Base-by-base conservation (phyloP, 2,329 filamentous ascomycete genomes). In the Aureobasidium melanogenum region DNA sequence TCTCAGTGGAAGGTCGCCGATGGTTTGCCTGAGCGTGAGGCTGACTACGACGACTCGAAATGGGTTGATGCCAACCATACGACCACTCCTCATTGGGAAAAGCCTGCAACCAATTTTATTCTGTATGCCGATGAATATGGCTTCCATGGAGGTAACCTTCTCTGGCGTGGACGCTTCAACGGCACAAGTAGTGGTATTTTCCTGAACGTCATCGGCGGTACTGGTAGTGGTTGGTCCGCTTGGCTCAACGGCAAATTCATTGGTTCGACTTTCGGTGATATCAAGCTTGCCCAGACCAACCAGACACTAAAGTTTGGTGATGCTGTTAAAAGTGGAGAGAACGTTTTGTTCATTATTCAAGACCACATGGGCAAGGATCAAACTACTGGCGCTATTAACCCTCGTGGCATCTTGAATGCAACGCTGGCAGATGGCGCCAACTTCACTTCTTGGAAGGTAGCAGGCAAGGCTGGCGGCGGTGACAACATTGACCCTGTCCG, bases 311-410 rank as follows among this genome's bases (percentile, higher is more conserved):
- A 80, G 0, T 84, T 86, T 67, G 68, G 73, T 34, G 81, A 81
- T 55, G 75, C 75, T 2, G 80, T 77, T 63, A 68, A 66, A 0
- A 24, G 15, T 26, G 61, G 55, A n/a, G 71, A 76, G 0, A 83
- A 83, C 60, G 69, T 80, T 2, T 72, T 85, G 4, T 76, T 84
- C 7, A 71, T 85, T 3, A 73, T 85, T 15, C 80, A 83, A 69
- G 81, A 86, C 66, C 79, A 86, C 70, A 83, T 81, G 14, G 84
- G 84, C 12, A 82, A 86, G 66, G 83, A 84, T 50, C 75, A 82
- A 24, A 79, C 78, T 0, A 74, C 74, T 1, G 76, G 74, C 0
- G 79, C 80, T 6, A 72, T 77, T 7, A 76, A 79, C 14, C 75
- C 79, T 12, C 72, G 81, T 41, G 82, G 82, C 5, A 82, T 84